Conservation (phyloP, 1,284 basidiomycete species). For the Trichosporon faecale region DNA sequence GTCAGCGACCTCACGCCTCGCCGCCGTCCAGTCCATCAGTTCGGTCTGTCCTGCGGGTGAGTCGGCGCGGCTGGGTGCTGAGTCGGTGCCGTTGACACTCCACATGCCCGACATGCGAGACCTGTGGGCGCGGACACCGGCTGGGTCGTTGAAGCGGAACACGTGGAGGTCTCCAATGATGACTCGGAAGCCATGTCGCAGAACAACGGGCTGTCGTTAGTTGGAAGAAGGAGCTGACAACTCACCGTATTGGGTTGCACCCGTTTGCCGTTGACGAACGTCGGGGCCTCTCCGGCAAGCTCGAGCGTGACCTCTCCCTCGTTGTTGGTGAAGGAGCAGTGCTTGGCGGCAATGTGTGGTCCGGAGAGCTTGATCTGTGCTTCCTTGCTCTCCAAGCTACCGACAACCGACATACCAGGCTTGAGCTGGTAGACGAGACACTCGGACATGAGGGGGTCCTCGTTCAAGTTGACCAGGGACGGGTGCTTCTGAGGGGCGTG, state of each 20-base stretch:
- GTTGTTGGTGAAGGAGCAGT: conserved; percentile 84
- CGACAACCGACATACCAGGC: conserved; percentile 77
- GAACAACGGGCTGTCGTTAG: conserved; percentile 34
- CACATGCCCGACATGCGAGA: conserved; percentile 25
- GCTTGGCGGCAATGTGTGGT: conserved; percentile 83
- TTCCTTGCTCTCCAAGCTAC: conserved; percentile 73
- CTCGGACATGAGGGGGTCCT: conserved; percentile 59
- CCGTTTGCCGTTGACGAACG: conserved; percentile 48
- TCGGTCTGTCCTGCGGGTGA: conserved; percentile 55
- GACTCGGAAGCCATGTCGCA: conserved; percentile 83
- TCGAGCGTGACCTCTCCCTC: conserved; percentile 82
- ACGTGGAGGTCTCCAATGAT: conserved; percentile 97
- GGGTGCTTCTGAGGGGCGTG: conserved; percentile 99
- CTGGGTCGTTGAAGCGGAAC: conserved; percentile 89
- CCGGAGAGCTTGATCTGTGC: conserved; percentile 92
- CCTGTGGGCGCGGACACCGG: conserved; percentile 78
- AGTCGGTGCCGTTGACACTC: conserved; percentile 8
- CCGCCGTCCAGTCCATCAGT: conserved; percentile 89
- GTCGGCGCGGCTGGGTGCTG: conserved; percentile 57
- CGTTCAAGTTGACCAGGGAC: conserved; percentile 92
- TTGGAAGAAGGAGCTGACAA: not conserved
- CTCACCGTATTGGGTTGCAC: not conserved
- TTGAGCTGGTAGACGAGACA: conserved; percentile 95
- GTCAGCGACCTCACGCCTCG: conserved; percentile 84
- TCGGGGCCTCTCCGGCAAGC: conserved; percentile 73